Evolutionary conservation across 306 rosid genomes (phyloP).

Genomic region (Alnus rubra): DNA sequence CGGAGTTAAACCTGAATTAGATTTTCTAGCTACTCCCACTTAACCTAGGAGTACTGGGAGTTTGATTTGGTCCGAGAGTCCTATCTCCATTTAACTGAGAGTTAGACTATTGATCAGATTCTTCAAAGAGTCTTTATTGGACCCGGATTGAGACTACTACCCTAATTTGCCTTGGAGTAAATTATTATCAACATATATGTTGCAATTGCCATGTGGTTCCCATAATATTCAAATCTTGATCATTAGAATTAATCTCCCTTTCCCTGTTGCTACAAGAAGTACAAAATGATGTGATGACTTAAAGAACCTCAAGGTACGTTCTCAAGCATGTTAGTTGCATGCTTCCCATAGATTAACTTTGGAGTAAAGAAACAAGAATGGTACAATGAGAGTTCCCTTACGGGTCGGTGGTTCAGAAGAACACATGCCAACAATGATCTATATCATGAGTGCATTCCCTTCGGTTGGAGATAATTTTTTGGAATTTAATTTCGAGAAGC

Average conservation of each 20-base stretch:
- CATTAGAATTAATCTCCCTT: neutral
- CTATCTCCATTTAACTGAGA: too few species aligned
- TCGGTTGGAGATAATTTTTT: too few species aligned
- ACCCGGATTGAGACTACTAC: too few species aligned
- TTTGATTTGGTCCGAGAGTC: too few species aligned
- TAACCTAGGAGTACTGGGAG: too few species aligned
- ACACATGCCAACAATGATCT: neutral
- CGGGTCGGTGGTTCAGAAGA: neutral
- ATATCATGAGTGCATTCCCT: too few species aligned
- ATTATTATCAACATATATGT: neutral
- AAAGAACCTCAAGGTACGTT: neutral
- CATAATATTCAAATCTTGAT: neutral
- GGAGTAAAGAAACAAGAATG: conserved; percentile 15
- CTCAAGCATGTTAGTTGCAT: neutral
- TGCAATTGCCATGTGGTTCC: neutral
- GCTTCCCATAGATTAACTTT: neutral
- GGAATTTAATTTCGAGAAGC: neutral
- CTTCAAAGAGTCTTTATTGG: too few species aligned
- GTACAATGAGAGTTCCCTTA: neutral
- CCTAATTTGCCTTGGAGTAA: too few species aligned
- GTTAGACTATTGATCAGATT: too few species aligned
- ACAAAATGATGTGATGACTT: neutral
- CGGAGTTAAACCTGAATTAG: too few species aligned
- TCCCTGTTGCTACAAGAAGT: neutral
- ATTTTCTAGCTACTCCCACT: too few species aligned